phyloP scores from a whole-genome alignment of 2,329 filamentous ascomycete genomes.

The Fusarium humuli region DNA sequence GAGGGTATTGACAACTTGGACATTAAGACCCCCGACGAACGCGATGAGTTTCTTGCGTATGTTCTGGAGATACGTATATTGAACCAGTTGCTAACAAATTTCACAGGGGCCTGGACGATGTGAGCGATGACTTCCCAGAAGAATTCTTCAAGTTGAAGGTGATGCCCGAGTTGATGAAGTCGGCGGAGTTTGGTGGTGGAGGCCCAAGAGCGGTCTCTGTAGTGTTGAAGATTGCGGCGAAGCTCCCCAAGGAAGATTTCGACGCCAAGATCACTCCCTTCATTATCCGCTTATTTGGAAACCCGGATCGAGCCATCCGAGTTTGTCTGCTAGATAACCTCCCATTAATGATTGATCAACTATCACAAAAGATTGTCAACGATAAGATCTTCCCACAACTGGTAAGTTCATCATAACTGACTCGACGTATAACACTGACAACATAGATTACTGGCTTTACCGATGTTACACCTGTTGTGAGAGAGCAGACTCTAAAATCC shows the following conservation, averaged over 20 bases:
- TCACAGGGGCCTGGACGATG: conserved; percentile 78
- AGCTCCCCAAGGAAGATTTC: conserved; percentile 91
- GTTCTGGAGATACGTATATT: conserved; percentile 8
- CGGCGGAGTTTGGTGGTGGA: conserved; percentile 97
- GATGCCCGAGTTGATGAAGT: conserved; percentile 94
- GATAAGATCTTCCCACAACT: conserved; percentile 97
- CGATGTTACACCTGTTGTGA: conserved; percentile 87
- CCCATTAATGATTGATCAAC: conserved; percentile 88
- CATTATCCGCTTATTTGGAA: conserved; percentile 86
- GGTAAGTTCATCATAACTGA: conserved; percentile 59
- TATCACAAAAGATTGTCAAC: conserved; percentile 89
- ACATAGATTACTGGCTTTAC: conserved; percentile 89
- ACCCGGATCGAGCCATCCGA: conserved; percentile 90
- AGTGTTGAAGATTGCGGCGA: conserved; percentile 90
- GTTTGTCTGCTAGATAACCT: conserved; percentile 92
- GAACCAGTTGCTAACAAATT: conserved; percentile 47
- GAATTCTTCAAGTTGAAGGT: conserved; percentile 99
- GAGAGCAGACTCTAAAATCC: conserved; percentile 96
- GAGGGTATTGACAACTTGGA: conserved; percentile 94
- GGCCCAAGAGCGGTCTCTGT: conserved; percentile 90
- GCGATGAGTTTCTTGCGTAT: conserved; percentile 83
- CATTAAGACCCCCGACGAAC: conserved; percentile 84
- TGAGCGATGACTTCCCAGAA: conserved; percentile 94
- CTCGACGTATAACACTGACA: conserved; percentile 42
- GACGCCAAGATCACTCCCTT: conserved; percentile 86